Conservation (phyloP, 1,139 yeast species). For the Hansenula sp. region DNA sequence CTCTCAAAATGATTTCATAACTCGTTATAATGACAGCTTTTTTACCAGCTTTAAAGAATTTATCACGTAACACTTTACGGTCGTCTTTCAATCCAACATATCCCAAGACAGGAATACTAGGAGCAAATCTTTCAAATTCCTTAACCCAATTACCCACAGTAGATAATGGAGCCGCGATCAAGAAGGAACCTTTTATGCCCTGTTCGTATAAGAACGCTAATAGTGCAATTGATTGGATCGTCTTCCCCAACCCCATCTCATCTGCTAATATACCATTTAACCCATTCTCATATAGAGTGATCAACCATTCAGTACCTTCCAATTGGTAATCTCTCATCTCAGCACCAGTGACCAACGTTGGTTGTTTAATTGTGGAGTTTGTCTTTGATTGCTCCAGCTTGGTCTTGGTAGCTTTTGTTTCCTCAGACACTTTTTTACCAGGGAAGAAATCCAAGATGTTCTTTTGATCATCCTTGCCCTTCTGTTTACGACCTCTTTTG, state of each 20-base stretch:
- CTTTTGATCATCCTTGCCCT: constrained; percentile 3
- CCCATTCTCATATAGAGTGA: constrained; percentile 87
- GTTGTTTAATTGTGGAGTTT: constrained; percentile 43
- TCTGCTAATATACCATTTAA: constrained; percentile 93
- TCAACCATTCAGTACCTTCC: constrained; percentile 88
- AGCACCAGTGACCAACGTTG: constrained; percentile 64
- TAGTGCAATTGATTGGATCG: constrained; percentile 80
- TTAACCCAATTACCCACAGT: constrained; percentile 81
- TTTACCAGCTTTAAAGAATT: constrained; percentile 25
- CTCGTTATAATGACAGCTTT: constrained; percentile 64
- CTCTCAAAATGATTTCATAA: constrained; percentile 76
- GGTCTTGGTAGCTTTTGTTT: constrained; percentile 15
- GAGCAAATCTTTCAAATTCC: constrained; percentile 74
- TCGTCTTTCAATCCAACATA: constrained; percentile 65
- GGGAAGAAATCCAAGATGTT: constrained; percentile 24
- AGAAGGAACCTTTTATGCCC: constrained; percentile 78
- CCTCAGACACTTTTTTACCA: constrained; percentile 10
- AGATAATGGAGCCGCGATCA: constrained; percentile 84
- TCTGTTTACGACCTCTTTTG: constrained; percentile 6
- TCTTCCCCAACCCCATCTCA: constrained; percentile 96
- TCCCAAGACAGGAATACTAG: constrained; percentile 55
- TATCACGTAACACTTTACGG: constrained; percentile 40
- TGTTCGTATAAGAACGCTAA: constrained; percentile 75
- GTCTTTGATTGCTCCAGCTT: constrained; percentile 14
- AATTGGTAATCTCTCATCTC: constrained; percentile 76